A percentile compares a stretch with the other conserved stretches of the same genome.
These are phyloP conservation scores for Claviceps cyperi DNA, from an alignment of 2,329 filamentous ascomycete genomes.

Conservation along the genomic window DNA sequence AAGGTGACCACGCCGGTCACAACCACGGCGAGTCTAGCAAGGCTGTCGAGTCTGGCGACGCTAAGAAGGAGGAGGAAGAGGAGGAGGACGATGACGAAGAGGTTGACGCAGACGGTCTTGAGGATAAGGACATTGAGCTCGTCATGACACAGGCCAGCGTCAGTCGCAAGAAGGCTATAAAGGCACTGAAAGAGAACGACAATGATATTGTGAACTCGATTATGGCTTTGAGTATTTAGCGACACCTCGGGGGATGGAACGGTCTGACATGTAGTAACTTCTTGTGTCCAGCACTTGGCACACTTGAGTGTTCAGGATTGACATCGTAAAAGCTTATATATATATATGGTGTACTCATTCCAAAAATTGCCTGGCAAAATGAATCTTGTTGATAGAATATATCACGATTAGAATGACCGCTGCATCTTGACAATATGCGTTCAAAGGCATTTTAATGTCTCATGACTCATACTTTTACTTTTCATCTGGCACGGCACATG, in stretches of 20 bases:
- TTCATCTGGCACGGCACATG: neutral
- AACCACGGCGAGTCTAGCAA: conserved; percentile 55
- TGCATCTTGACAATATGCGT: neutral
- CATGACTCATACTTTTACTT: neutral
- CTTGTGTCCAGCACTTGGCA: conserved; percentile 10
- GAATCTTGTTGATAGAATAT: neutral
- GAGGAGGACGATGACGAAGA: conserved; percentile 92
- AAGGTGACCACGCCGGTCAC: conserved; percentile 57
- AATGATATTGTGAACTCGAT: conserved; percentile 99
- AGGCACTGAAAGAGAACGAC: conserved; percentile 97
- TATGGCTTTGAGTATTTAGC: conserved; percentile 85
- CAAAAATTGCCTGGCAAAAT: neutral
- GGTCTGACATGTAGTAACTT: conserved; percentile 2
- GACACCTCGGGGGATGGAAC: conserved; percentile 2
- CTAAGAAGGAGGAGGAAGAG: conserved; percentile 75
- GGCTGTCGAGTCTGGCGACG: conserved; percentile 45
- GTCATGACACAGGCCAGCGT: conserved; percentile 97
- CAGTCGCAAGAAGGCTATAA: conserved; percentile 95
- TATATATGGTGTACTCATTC: conserved; percentile 5
- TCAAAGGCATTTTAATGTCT: neutral
- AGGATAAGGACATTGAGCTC: conserved; percentile 98
- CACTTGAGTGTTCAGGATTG: conserved; percentile 11
- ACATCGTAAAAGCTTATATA: conserved; percentile 17
- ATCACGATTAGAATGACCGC: neutral
- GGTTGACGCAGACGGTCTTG: conserved; percentile 83